These are phyloP conservation scores for Tuber melanosporum DNA, from an alignment of 495 filamentous ascomycete genomes.

Conservation along the genomic window DNA sequence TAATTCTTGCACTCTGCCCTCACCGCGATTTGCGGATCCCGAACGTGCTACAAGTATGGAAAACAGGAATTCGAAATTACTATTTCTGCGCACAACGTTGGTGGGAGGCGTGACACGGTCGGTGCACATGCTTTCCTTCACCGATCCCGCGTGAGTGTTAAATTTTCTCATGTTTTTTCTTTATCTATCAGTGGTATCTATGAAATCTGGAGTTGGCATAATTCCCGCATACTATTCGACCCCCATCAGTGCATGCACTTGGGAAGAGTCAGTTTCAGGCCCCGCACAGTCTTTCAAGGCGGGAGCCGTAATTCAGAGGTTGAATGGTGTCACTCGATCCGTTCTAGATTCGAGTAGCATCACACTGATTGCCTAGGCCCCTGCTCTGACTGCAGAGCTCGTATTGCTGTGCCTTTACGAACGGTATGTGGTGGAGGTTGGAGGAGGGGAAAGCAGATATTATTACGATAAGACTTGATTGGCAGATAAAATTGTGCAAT, in stretches of 20 bases:
- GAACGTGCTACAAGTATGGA: neutral
- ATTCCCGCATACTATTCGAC: neutral
- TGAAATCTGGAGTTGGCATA: neutral
- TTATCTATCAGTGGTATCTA: neutral
- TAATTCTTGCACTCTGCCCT: neutral
- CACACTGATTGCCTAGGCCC: neutral
- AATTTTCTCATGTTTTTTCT: neutral
- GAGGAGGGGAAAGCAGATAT: neutral
- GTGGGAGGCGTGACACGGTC: neutral
- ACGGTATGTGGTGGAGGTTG: neutral
- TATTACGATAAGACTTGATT: neutral
- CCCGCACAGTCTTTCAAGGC: neutral
- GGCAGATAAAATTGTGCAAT: neutral
- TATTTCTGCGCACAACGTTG: neutral
- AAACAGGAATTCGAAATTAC: accelerated
- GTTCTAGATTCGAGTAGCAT: neutral
- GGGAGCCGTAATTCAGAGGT: neutral
- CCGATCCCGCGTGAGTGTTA: neutral
- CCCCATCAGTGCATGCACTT: accelerated
- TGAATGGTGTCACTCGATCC: neutral
- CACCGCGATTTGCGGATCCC: neutral
- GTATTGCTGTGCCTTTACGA: neutral
- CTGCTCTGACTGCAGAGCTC: neutral
- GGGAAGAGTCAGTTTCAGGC: neutral
- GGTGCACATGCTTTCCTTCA: neutral